These are phyloP conservation scores for Heimioporus sp. DNA, from an alignment of 768 basidiomycete species.

Conservation along the genomic window DNA sequence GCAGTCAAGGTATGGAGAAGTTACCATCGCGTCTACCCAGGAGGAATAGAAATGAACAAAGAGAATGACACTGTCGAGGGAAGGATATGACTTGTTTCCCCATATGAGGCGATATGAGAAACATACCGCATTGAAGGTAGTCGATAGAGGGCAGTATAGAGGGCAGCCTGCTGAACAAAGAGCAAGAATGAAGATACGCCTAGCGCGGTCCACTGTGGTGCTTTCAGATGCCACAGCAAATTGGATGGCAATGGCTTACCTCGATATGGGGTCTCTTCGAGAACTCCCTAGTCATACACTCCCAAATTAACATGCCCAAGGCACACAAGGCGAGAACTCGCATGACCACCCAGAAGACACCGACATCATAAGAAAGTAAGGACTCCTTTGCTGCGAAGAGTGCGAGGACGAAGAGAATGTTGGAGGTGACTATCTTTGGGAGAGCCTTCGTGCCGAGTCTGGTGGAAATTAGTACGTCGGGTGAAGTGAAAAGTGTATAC, in stretches of 20 bases:
- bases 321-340: constrained; percentile 71
- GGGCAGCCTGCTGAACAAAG: constrained; percentile 64
- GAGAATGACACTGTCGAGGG: constrained; percentile 55
- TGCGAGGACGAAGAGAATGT: constrained; percentile 61
- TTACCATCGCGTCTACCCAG: constrained; percentile 58
- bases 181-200: constrained; percentile 64
- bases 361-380: constrained; percentile 62
- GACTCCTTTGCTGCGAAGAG: constrained; percentile 66
- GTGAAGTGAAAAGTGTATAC: neutral
- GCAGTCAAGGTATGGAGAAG: constrained; percentile 44
- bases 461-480: constrained; percentile 1
- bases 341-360: constrained; percentile 76
- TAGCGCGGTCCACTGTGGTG: constrained; percentile 63
- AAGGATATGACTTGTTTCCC: neutral
- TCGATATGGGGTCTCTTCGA: constrained; percentile 56
- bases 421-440: constrained; percentile 56
- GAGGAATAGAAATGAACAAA: constrained; percentile 68
- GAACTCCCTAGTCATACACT: constrained; percentile 51
- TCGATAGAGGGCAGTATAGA: constrained; percentile 68
- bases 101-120: neutral
- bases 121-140: constrained; percentile 65
- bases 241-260: constrained; percentile 38
- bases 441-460: constrained; percentile 55
- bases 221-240: constrained; percentile 9
- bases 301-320: constrained; percentile 63